Evolutionary conservation across 192 early-diverging fungal genomes (phyloP), one percentile per base, ranked within the genome.

Genomic region (Thamnidium elegans): DNA sequence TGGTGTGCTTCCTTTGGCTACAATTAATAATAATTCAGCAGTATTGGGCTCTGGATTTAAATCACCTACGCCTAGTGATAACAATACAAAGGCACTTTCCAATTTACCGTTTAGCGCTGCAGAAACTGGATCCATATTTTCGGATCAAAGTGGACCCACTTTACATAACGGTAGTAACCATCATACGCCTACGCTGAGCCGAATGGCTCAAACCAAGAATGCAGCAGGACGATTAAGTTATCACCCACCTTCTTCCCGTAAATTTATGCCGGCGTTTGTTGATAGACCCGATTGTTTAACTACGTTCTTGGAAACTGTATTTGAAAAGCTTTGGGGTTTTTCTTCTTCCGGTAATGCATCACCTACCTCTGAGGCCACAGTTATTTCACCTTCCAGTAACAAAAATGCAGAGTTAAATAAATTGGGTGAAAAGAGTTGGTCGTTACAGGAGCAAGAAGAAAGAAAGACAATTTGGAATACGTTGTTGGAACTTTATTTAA

Each of bases 211-310:
- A 31, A n/a, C 50, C 3, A 52, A 54, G 21, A 54, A 39, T 13
- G 23, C 32, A 19, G 14, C 13, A 8, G 17, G 30, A 43, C 26
- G 34, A 19, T 21, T 62, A 7, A 70, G 69, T 13, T 85, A 85
- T 42, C 54, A 62, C 4, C 79, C 78, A 3, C 84, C 84, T 0
- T 79, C 79, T 0, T 81, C 87, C 45, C 77, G 83, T n/a, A 83
- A 72, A n/a, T 94, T 96, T 46, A 87, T 94, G 81, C 90, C 89
- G 45, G 74, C 96, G 26, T 99, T 93, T 83, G 94, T 95, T 1
- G 89, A 92, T 36, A 81, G 88, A 53, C 88, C 91, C 0, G 79
- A 86, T 4, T 92, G 89, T 81, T 81, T 94, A 7, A 86, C 90
- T 0, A 71, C 70, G 9, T 99, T 97, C 58, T 70, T 99, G 15